Conservation (phyloP, 2,329 filamentous ascomycete species). For the Didymella lethalis region DNA sequence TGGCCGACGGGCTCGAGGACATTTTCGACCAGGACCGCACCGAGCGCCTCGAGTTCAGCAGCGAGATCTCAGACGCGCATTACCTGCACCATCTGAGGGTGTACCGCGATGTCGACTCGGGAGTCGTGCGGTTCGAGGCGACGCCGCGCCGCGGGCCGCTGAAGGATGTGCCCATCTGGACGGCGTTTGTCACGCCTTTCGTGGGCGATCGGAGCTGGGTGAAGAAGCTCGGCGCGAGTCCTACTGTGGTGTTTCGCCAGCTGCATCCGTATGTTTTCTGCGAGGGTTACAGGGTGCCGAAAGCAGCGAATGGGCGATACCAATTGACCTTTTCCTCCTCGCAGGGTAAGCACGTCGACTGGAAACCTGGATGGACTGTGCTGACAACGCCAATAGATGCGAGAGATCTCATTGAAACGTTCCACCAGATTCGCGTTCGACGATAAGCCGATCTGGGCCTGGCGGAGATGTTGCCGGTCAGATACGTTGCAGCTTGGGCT, state of each 20-base stretch:
- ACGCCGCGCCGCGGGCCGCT: slow-evolving; percentile 61
- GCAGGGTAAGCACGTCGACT: slow-evolving; percentile 38
- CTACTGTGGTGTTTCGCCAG: slow-evolving; percentile 58
- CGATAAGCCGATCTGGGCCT: slow-evolving; percentile 8
- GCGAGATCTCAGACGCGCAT: slow-evolving; percentile 60
- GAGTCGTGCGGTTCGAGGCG: slow-evolving; percentile 65
- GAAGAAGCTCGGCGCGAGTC: slow-evolving; percentile 50
- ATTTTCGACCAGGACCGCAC: slow-evolving; percentile 55
- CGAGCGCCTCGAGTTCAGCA: slow-evolving; percentile 58
- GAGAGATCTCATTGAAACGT: slow-evolving; percentile 41
- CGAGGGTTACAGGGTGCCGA: slow-evolving; percentile 55
- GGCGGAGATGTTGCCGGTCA: neutral
- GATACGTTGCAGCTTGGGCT: neutral
- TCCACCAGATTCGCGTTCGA: slow-evolving; percentile 39
- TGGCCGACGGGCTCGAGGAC: slow-evolving; percentile 53
- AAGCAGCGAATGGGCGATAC: slow-evolving; percentile 41
- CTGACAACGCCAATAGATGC: slow-evolving; percentile 32
- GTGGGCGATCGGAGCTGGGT: slow-evolving; percentile 59
- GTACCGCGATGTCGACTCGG: slow-evolving; percentile 60
- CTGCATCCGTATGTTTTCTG: slow-evolving; percentile 63
- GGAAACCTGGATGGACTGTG: neutral
- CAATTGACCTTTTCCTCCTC: slow-evolving; percentile 45
- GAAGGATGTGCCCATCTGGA: slow-evolving; percentile 67
- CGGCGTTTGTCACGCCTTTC: slow-evolving; percentile 54
- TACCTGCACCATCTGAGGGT: slow-evolving; percentile 64